Evolutionary conservation across 2,329 filamentous ascomycete genomes (phyloP).

Genomic region (Emericellopsis cladophorae): DNA sequence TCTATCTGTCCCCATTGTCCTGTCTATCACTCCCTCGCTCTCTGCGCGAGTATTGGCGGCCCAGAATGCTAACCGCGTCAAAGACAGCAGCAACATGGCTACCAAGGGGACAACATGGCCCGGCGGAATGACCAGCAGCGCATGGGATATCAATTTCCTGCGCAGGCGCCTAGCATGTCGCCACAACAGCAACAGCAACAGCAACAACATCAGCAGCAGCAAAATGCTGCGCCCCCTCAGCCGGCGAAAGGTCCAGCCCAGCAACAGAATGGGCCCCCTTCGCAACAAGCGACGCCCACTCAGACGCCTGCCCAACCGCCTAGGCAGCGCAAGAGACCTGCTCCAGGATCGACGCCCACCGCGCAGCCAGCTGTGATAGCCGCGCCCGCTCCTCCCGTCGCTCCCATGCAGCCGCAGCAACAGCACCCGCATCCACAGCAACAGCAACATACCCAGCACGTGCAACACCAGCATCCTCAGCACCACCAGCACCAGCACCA

Average conservation of each 20-base stretch:
- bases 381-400: slow-evolving; percentile 2
- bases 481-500: background rate
- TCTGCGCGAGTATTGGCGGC: background rate
- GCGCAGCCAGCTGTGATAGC: background rate
- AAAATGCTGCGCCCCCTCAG: slow-evolving; percentile 25
- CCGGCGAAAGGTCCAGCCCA: slow-evolving; percentile 31
- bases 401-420: slow-evolving; percentile 11
- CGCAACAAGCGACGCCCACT: slow-evolving; percentile 23
- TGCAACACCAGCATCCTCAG: background rate
- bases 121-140: slow-evolving; percentile 24
- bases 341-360: slow-evolving; percentile 20
- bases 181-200: slow-evolving; percentile 17
- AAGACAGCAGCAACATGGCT: slow-evolving; percentile 21
- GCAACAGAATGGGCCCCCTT: slow-evolving; percentile 17
- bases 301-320: slow-evolving; percentile 23
- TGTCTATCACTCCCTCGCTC: background rate
- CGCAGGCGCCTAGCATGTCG: slow-evolving; percentile 23
- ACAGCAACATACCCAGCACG: slow-evolving; percentile 1
- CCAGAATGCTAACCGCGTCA: slow-evolving; percentile 4
- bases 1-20: background rate
- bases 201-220: slow-evolving; percentile 21
- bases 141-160: slow-evolving; percentile 26
- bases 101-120: slow-evolving; percentile 25
- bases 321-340: slow-evolving; percentile 28
- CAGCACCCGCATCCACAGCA: background rate